Percentiles rank a stretch among this genome's conserved stretches.
phyloP scores from a whole-genome alignment of 495 filamentous ascomycete species.

The Halenospora varia region DNA sequence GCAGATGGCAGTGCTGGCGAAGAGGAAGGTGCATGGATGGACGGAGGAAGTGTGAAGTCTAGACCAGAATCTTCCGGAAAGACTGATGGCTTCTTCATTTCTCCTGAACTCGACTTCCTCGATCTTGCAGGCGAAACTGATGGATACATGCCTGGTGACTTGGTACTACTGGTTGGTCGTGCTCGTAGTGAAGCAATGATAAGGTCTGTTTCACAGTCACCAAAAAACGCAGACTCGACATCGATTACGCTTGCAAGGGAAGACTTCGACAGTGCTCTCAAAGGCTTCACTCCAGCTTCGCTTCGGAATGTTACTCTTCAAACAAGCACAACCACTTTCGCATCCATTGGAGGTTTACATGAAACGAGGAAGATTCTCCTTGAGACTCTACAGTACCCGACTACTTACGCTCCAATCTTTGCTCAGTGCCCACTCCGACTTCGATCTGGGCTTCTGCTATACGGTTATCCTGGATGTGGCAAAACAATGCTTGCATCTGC shows the following conservation, averaged over 20 bases:
- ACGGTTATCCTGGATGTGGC: constrained; percentile 93
- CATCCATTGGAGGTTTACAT: constrained; percentile 83
- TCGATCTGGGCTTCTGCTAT: constrained; percentile 85
- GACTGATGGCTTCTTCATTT: constrained; percentile 61
- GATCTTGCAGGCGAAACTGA: constrained; percentile 91
- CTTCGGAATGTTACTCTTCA: constrained; percentile 92
- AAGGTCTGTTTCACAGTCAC: constrained; percentile 52
- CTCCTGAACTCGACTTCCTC: constrained; percentile 79
- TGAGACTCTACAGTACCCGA: constrained; percentile 95
- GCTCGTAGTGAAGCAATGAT: constrained; percentile 91
- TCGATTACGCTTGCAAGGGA: constrained; percentile 56
- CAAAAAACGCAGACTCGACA: constrained; percentile 22
- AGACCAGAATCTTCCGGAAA: constrained; percentile 23
- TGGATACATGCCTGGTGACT: constrained; percentile 95
- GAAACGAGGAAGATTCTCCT: constrained; percentile 81
- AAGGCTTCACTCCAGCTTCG: constrained; percentile 91
- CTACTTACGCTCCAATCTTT: constrained; percentile 97
- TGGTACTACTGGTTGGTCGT: constrained; percentile 78
- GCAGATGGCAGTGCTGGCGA: constrained; percentile 42
- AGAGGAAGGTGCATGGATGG: constrained; percentile 64
- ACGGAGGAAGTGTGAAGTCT: constrained; percentile 40
- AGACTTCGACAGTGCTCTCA: constrained; percentile 80
- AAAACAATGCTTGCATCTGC: constrained; percentile 93
- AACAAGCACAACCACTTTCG: constrained; percentile 80
- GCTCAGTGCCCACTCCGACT: constrained; percentile 89